Conservation (phyloP, 2,329 filamentous ascomycete genomes). For the Claviceps citrina region DNA sequence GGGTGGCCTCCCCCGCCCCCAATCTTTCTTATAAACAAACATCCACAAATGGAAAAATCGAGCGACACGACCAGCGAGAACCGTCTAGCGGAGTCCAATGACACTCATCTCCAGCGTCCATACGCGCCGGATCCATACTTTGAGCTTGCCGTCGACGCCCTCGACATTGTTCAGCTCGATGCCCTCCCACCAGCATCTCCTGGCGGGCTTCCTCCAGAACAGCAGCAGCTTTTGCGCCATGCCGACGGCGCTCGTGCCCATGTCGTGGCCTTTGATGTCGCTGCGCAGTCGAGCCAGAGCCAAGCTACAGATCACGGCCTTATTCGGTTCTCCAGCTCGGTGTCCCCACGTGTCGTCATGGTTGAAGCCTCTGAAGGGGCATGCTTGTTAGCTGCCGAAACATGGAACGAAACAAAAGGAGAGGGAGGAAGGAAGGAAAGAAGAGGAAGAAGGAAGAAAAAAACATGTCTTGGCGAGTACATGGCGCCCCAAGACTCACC, state of each 20-base stretch:
- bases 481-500: constrained; percentile 42
- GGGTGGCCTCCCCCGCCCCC: not conserved
- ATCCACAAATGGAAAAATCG: too few species aligned
- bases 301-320: constrained; percentile 94
- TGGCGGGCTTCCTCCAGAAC: constrained; percentile 94
- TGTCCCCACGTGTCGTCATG: constrained; percentile 93
- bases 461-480: not conserved
- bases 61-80: too few species aligned
- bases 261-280: constrained; percentile 69
- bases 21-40: not conserved
- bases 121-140: constrained; percentile 95
- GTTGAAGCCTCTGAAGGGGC: constrained; percentile 64
- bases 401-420: not conserved
- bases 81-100: constrained; percentile 59
- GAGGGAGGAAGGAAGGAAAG: not conserved
- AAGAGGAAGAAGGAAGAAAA: not conserved
- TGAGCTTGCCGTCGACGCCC: constrained; percentile 78
- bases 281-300: constrained; percentile 84
- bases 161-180: constrained; percentile 82
- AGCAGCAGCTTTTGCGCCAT: constrained; percentile 97
- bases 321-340: constrained; percentile 92
- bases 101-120: constrained; percentile 99
- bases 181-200: constrained; percentile 98
- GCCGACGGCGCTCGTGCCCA: constrained; percentile 66
- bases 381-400: not conserved